phyloP scores from a whole-genome alignment of 2,329 filamentous ascomycete genomes.

The Arthrinium phaeospermum region DNA sequence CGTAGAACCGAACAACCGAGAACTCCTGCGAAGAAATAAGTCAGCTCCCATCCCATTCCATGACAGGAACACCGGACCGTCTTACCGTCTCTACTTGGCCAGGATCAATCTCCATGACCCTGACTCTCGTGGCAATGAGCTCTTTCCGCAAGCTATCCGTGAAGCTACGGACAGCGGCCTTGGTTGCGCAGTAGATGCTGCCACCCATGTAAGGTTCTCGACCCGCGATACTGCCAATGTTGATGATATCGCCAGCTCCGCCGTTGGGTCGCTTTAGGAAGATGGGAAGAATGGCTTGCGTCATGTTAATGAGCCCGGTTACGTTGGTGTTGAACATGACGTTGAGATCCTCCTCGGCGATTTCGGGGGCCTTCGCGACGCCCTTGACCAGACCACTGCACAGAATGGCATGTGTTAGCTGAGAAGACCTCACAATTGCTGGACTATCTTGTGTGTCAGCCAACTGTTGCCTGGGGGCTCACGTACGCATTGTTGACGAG shows the following conservation, averaged over 20 bases:
- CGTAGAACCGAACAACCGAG: constrained; percentile 75
- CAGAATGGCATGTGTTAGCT: not conserved
- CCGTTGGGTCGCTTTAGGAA: constrained; percentile 78
- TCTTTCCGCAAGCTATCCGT: constrained; percentile 75
- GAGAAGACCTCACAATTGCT: not conserved
- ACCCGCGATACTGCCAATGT: constrained; percentile 68
- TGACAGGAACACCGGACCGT: not conserved
- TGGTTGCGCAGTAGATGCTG: constrained; percentile 80
- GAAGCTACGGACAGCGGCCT: constrained; percentile 76
- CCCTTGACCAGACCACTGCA: constrained; percentile 85
- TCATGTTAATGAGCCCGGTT: constrained; percentile 94
- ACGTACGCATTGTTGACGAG: constrained; percentile 95
- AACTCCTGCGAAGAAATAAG: constrained; percentile 58
- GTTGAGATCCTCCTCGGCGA: constrained; percentile 80
- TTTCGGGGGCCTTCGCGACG: constrained; percentile 83
- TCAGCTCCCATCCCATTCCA: not conserved
- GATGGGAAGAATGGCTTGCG: constrained; percentile 84
- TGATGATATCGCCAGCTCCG: constrained; percentile 91
- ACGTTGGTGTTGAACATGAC: constrained; percentile 94
- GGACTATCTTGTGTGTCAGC: not conserved
- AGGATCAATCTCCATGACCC: constrained; percentile 77
- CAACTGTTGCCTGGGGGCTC: not conserved
- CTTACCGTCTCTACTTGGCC: constrained; percentile 75
- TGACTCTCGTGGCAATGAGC: constrained; percentile 70
- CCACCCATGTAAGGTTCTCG: constrained; percentile 75